A percentile compares a stretch with the other conserved stretches of the same genome.
Conservation (phyloP, 805 yeast genomes). For the Maudiozyma turicensis region DNA sequence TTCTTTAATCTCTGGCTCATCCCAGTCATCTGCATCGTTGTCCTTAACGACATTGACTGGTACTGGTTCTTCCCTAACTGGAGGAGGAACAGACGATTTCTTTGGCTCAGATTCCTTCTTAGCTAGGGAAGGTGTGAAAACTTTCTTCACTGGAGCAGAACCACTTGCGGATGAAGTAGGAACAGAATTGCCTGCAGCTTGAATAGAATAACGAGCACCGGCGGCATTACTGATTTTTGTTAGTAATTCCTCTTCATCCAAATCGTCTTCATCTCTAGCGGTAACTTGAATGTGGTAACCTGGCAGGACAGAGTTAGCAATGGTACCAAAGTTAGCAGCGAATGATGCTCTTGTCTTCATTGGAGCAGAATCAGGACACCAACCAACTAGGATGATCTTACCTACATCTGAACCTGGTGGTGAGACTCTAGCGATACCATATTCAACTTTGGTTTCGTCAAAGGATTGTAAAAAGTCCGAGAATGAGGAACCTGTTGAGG, state of each 20-base stretch:
- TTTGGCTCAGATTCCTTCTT: background rate
- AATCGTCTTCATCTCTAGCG: slow-evolving; percentile 89
- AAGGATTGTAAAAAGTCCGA: slow-evolving; percentile 72
- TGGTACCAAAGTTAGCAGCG: slow-evolving; percentile 69
- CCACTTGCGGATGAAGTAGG: slow-evolving; percentile 31
- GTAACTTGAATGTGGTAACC: slow-evolving; percentile 95
- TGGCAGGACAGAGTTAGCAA: slow-evolving; percentile 48
- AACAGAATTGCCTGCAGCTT: slow-evolving; percentile 23
- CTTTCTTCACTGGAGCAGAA: slow-evolving; percentile 12
- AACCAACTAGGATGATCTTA: slow-evolving; percentile 78
- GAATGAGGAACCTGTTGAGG: slow-evolving; percentile 50
- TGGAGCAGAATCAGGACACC: slow-evolving; percentile 97
- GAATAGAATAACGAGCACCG: slow-evolving; percentile 87
- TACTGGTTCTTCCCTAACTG: slow-evolving; percentile 10
- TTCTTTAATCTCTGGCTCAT: slow-evolving; percentile 37
- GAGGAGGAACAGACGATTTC: slow-evolving; percentile 6
- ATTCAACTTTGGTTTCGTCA: slow-evolving; percentile 81
- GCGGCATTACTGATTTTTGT: slow-evolving; percentile 80
- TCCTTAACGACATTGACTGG: background rate
- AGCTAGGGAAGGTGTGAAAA: slow-evolving; percentile 15
- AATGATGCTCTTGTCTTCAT: slow-evolving; percentile 62
- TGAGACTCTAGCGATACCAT: slow-evolving; percentile 77
- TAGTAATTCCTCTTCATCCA: slow-evolving; percentile 67
- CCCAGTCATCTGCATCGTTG: slow-evolving; percentile 32
- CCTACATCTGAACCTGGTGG: slow-evolving; percentile 88